phyloP scores from a whole-genome alignment of 2,329 filamentous ascomycete species.

The Rhytidhysteron rufulum region DNA sequence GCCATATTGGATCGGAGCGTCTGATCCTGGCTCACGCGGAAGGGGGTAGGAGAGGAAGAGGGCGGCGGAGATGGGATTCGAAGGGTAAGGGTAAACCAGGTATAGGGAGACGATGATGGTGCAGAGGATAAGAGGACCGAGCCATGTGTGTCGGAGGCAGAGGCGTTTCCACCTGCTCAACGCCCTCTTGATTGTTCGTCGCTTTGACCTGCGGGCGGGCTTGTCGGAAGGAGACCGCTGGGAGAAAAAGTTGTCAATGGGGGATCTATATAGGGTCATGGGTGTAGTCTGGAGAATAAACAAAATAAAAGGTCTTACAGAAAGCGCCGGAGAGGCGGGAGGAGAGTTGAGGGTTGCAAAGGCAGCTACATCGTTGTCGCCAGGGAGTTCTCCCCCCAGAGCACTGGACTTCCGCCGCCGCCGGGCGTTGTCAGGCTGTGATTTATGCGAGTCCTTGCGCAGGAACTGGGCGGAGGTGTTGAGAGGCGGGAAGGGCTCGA shows the following conservation, averaged over 20 bases:
- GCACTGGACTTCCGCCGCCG: conserved; percentile 45
- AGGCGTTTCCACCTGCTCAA: conserved; percentile 44
- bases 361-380: conserved; percentile 49
- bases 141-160: conserved; percentile 56
- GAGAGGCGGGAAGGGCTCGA: conserved; percentile 32
- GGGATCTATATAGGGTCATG: conserved; percentile 7
- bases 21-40: conserved; percentile 47
- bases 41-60: conserved; percentile 88
- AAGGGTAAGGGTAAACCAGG: conserved; percentile 68
- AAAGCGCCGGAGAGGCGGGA: conserved; percentile 11
- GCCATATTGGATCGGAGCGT: conserved; percentile 64
- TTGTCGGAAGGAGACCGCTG: conserved; percentile 24
- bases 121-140: conserved; percentile 66
- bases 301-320: conserved; percentile 13
- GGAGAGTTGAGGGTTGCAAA: conserved; percentile 44
- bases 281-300: neutral
- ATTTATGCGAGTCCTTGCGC: conserved; percentile 10
- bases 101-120: conserved; percentile 63
- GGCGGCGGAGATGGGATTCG: conserved; percentile 75
- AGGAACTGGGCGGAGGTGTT: conserved; percentile 9
- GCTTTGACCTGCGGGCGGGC: conserved; percentile 39
- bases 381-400: conserved; percentile 50
- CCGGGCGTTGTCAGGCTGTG: conserved; percentile 12
- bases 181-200: conserved; percentile 42
- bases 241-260: conserved; percentile 14